Conservation (phyloP, 192 early-diverging fungal genomes). For the Coemansia brasiliensis region DNA sequence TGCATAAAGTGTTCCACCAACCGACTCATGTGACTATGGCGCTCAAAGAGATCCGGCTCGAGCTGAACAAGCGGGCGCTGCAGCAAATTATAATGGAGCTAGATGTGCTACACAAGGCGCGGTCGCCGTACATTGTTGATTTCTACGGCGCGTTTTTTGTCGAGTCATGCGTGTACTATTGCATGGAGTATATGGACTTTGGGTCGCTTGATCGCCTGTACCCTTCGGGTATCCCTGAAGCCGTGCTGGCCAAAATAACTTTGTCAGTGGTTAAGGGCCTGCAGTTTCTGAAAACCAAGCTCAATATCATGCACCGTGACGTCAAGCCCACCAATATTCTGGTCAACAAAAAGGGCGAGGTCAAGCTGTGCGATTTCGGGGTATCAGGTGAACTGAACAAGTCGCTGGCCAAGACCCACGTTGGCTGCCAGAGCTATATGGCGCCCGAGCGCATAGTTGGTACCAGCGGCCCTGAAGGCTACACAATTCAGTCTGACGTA, state of each 20-base stretch:
- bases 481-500: conserved; percentile 88
- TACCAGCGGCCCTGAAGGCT: conserved; percentile 57
- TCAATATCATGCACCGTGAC: conserved; percentile 91
- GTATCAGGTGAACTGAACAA: conserved; percentile 87
- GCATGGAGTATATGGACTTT: conserved; percentile 98
- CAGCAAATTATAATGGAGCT: conserved; percentile 97
- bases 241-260: conserved; percentile 73
- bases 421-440: conserved; percentile 95
- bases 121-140: conserved; percentile 90
- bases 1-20: conserved; percentile 84
- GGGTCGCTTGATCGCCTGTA: conserved; percentile 90
- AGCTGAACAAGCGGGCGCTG: conserved; percentile 83
- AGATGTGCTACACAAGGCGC: conserved; percentile 85
- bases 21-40: conserved; percentile 89
- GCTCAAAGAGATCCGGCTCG: conserved; percentile 90
- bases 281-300: conserved; percentile 81
- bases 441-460: conserved; percentile 89
- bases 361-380: conserved; percentile 97
- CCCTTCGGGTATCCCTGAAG: conserved; percentile 76
- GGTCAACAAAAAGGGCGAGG: conserved; percentile 79
- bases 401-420: conserved; percentile 89
- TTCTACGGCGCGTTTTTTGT: conserved; percentile 98
- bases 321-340: conserved; percentile 96
- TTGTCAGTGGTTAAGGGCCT: conserved; percentile 79
- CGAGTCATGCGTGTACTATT: conserved; percentile 95